Conservation (phyloP, 2,329 filamentous ascomycete genomes). For the Aureobasidium sp. region DNA sequence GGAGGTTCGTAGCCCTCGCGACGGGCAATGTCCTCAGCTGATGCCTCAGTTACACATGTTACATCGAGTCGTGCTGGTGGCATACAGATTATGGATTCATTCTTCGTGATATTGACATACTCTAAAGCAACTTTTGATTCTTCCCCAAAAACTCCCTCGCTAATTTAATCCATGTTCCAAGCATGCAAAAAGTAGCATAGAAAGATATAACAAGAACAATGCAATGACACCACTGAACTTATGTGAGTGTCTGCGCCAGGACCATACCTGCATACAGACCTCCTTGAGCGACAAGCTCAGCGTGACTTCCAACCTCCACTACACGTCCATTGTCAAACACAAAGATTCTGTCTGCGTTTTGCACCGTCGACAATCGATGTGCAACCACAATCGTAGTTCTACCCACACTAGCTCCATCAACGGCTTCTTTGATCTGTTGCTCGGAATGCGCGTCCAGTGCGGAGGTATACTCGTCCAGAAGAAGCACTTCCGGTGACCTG, state of each 20-base stretch:
- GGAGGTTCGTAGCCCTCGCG: too few relatives aligned
- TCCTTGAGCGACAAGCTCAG: conserved; percentile 43
- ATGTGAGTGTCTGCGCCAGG: conserved; percentile 23
- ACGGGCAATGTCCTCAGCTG: too few relatives aligned
- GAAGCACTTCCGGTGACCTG: conserved; percentile 36
- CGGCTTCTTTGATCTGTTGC: conserved; percentile 32
- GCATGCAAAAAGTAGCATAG: too few relatives aligned
- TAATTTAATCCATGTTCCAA: neutral
- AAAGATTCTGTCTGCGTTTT: conserved; percentile 72
- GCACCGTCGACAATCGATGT: conserved; percentile 66
- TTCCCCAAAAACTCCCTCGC: conserved; percentile 1
- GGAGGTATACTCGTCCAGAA: conserved; percentile 40
- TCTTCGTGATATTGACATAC: neutral
- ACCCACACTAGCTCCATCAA: conserved; percentile 32
- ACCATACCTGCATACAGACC: conserved; percentile 34
- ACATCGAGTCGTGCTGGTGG: too few relatives aligned
- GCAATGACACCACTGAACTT: conserved; percentile 11
- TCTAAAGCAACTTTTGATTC: neutral
- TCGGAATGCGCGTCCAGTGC: conserved; percentile 39
- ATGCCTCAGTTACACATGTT: too few relatives aligned
- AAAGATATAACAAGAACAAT: neutral
- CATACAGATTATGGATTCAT: too few relatives aligned
- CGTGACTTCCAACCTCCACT: conserved; percentile 53
- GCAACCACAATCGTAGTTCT: conserved; percentile 66
- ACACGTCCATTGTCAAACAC: conserved; percentile 61